These are phyloP conservation scores for Solanum paucissectum DNA, from an alignment of 257 asterid genomes.

Conservation along the genomic window DNA sequence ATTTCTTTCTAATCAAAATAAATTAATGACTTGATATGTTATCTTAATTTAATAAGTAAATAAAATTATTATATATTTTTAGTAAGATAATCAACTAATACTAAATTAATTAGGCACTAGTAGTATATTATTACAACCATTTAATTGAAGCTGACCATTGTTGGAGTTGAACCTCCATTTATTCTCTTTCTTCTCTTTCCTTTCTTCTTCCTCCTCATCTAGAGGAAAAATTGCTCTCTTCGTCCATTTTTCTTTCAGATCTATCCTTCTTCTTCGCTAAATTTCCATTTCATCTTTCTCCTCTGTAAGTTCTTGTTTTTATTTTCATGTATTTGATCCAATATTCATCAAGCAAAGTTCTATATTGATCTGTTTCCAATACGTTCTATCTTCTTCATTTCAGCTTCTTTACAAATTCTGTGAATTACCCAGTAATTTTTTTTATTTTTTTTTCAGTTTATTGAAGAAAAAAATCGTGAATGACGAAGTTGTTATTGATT, in stretches of 20 bases:
- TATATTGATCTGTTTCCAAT: neutral
- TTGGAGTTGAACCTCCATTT: neutral
- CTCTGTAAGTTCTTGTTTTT: neutral
- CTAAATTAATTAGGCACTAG: no score
- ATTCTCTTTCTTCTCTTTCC: neutral
- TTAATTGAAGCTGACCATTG: neutral
- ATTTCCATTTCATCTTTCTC: neutral
- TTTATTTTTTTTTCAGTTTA: neutral
- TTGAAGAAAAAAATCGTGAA: neutral
- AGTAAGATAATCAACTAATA: no score
- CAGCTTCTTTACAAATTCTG: neutral
- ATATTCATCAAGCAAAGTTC: neutral
- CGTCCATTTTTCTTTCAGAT: neutral
- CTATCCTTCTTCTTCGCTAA: neutral
- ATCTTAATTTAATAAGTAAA: no score
- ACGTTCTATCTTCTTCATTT: neutral
- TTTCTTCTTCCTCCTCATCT: neutral
- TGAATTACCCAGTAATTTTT: neutral
- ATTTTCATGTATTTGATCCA: neutral
- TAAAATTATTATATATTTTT: fast-evolving
- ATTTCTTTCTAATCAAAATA: no score
- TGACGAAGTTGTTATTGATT: neutral
- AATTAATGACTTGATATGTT: no score
- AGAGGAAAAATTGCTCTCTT: neutral
- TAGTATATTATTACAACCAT: neutral